Conservation (phyloP, 495 filamentous ascomycete genomes). For the Aspergillus taichungensis region DNA sequence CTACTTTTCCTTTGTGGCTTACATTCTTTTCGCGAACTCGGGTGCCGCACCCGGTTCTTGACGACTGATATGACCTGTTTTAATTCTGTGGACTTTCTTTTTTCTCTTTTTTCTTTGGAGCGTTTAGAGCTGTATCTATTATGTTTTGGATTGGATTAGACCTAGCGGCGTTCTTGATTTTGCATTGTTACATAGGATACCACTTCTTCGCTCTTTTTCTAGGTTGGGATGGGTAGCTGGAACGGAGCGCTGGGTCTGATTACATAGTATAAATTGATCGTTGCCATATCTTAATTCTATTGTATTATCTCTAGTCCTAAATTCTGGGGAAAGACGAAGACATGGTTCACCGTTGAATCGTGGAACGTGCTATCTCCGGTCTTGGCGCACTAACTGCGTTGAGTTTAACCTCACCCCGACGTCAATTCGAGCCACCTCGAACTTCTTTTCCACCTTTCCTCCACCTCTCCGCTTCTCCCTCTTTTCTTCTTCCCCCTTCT, state of each 20-base stretch:
- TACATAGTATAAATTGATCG: neutral
- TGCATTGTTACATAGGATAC: slow-evolving; percentile 13
- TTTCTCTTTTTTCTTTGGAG: slow-evolving; percentile 5
- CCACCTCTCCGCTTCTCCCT: slow-evolving; percentile 3
- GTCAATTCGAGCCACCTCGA: slow-evolving; percentile 15
- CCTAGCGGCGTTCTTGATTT: slow-evolving; percentile 7
- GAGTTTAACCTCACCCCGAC: slow-evolving; percentile 12
- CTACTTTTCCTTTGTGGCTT: slow-evolving; percentile 9
- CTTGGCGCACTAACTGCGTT: no score
- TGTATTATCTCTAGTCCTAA: slow-evolving; percentile 7
- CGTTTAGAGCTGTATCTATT: slow-evolving; percentile 7
- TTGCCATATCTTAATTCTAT: slow-evolving; percentile 8
- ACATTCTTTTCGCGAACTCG: neutral
- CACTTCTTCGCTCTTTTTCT: slow-evolving; percentile 10
- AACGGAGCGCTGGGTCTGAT: no score
- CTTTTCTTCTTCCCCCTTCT: neutral
- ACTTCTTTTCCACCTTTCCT: slow-evolving; percentile 10
- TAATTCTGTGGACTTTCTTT: slow-evolving; percentile 10
- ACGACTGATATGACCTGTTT: slow-evolving; percentile 30
- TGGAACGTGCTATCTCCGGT: no score
- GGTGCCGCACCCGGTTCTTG: slow-evolving; percentile 5
- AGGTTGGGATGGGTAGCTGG: no score
- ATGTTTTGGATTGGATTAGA: slow-evolving; percentile 7
- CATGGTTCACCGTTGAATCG: neutral
- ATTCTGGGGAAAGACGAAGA: neutral